Evolutionary conservation across 352 stramenopile species (phyloP), one percentile per base, ranked within the genome.

Genomic region (Saprolegnia parasitica): DNA sequence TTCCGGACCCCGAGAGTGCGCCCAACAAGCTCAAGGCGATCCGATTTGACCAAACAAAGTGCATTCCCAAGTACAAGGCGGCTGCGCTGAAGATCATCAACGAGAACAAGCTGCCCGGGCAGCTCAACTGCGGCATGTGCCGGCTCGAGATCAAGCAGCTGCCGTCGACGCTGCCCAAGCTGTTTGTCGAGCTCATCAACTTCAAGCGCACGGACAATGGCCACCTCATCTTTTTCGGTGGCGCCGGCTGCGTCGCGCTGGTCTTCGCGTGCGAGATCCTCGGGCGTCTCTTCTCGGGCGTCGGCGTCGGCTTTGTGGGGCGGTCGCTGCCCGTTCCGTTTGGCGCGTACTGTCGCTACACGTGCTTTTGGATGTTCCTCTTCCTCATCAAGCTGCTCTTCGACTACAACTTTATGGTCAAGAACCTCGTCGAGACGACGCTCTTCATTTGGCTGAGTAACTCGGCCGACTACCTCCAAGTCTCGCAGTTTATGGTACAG

Each of bases 61-160:
- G 85, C 66, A 72, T 84, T 18, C 74, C 79, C 4, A 71, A 73
- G 13, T 95, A 82, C 79, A 79, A 77, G 47, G 26, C 60, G 1
- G 64, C 66, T 1, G 84, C 84, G 2, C 71, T 87, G 46, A 70
- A 67, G 8, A 83, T 91, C 24, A 77, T 90, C 35, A 81, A 81
- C 32, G 50, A 67, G 13, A 50, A 73, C 39, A 32, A 71, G 26
- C 79, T 72, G 8, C 73, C 76, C 16, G 86, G 86, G 8, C 76
- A 78, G 24, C 72, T 94, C 18, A 94, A 94, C 73, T 94, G 86
- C 60, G 81, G 77, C 23, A 87, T 87, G 21, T 94, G 86, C 71
- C 82, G 86, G 32, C 73, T 92, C 32, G 83, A 89, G 56, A 64
- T 90, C n/a, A 79, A 82, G 62, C 80, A 61, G 16, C 42, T 74